Evolutionary conservation across 805 yeast genomes (phyloP), one percentile per base, ranked within the genome.

Genomic region (Metschnikowia gruessii): DNA sequence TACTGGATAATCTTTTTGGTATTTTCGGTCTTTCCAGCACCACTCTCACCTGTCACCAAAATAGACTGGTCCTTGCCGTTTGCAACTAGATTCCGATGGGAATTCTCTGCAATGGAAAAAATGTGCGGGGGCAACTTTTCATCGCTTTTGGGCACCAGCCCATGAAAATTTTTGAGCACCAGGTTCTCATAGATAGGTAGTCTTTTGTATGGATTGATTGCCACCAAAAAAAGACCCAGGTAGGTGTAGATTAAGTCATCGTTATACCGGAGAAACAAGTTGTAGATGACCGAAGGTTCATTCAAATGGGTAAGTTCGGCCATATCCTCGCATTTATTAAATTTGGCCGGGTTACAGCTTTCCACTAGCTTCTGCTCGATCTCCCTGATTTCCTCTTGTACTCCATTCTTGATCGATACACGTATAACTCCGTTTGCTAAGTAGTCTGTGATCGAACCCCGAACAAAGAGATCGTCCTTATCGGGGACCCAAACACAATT

Each of bases 11-110:
- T 90, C 61, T 87, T 90, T 65, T 94, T 94, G 4, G 99, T 94
- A 56, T 89, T 94, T 68, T 94, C 99, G 0, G 99, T 94, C 63
- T 94, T 94, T 43, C 99, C 99, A 0, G 99, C 99, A 55, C 99
- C 99, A 19, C 95, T 85, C 63, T 94, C 99, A 53, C 99, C 99
- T 0, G 99, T 94, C n/a, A 94, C 97, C 41, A 94, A 72, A 45
- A 94, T 89, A 11, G 95, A 83, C 69, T 94, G 99, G 64, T 91
- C 85, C 57, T 81, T 82, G 42, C 71, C 75, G 53, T 85, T 83
- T 11, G 76, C 72, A 11, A 88, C 69, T 62, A 94, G 70, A 57
- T 83, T 86, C 52, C 88, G 79, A 56, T 82, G 87, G 1, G 98
- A 95, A 39, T 81, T 81, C 59, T 94, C 96, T 0, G 96, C 86